Conservation (phyloP, 1,139 yeast species). For the Yamadazyma aaseri region DNA sequence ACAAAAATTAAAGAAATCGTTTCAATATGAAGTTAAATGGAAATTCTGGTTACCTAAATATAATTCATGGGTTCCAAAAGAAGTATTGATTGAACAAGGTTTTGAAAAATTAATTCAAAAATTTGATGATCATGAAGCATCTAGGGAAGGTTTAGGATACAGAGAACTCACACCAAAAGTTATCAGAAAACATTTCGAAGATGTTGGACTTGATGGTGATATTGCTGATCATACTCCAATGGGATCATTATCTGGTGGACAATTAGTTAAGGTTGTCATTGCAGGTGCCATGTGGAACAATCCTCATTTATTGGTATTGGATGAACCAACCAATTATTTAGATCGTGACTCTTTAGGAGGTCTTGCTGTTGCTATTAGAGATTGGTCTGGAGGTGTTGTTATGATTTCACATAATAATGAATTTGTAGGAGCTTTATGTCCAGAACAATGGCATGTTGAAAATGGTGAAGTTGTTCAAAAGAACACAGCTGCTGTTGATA, state of each 20-base stretch:
- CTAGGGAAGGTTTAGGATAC: slow-evolving; percentile 97
- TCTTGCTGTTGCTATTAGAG: slow-evolving; percentile 93
- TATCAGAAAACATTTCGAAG: slow-evolving; percentile 94
- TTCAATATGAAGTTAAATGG: slow-evolving; percentile 98
- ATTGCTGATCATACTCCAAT: slow-evolving; percentile 97
- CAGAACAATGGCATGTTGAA: slow-evolving; percentile 97
- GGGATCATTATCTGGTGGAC: slow-evolving; percentile 97
- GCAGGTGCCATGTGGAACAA: slow-evolving; percentile 99
- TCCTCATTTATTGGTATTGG: slow-evolving; percentile 95
- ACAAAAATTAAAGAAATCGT: slow-evolving; percentile 92
- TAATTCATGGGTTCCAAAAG: slow-evolving; percentile 92
- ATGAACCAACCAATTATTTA: slow-evolving; percentile 97
- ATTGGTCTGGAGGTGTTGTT: slow-evolving; percentile 97
- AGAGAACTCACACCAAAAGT: slow-evolving; percentile 90
- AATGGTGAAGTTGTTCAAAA: slow-evolving; percentile 86
- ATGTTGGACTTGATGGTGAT: slow-evolving; percentile 95
- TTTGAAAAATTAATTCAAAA: slow-evolving; percentile 86
- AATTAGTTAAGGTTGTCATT: slow-evolving; percentile 94
- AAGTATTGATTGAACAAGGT: slow-evolving; percentile 73
- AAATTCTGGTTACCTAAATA: slow-evolving; percentile 87
- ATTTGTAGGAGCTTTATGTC: slow-evolving; percentile 95
- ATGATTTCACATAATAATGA: slow-evolving; percentile 98
- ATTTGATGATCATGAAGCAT: slow-evolving; percentile 97
- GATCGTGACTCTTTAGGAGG: slow-evolving; percentile 98
- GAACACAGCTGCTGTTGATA: slow-evolving; percentile 75